A percentile compares a stretch with the other conserved stretches of the same genome.
phyloP scores from a whole-genome alignment of 352 stramenopile species.

The Halophytophthora batemanensis region DNA sequence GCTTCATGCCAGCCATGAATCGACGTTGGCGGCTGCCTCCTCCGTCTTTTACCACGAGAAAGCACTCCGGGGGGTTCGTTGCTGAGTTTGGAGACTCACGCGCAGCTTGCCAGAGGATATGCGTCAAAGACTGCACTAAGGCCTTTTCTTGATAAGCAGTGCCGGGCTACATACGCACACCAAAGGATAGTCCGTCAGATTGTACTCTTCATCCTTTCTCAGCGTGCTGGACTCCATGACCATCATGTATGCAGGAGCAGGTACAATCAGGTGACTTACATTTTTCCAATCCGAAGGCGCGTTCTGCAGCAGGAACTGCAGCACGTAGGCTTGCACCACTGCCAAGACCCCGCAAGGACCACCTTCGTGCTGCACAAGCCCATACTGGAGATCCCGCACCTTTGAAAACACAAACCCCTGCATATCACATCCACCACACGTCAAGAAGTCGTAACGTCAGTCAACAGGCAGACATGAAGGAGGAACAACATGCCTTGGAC shows the following conservation, averaged over 20 bases:
- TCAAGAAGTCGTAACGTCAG: neutral
- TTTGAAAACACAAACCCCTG: slow-evolving; percentile 74
- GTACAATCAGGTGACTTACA: too few species aligned
- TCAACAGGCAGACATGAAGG: slow-evolving; percentile 2
- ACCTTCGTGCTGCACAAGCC: slow-evolving; percentile 91
- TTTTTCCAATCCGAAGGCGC: slow-evolving; percentile 56
- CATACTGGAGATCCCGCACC: slow-evolving; percentile 65
- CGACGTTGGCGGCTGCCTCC: slow-evolving; percentile 13
- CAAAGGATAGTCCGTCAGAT: neutral
- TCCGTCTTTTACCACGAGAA: slow-evolving; percentile 32
- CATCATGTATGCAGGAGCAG: neutral
- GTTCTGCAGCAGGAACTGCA: slow-evolving; percentile 67
- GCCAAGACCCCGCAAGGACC: slow-evolving; percentile 95
- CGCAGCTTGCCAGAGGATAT: slow-evolving; percentile 69
- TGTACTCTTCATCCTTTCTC: slow-evolving; percentile 11
- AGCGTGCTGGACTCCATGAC: slow-evolving; percentile 2
- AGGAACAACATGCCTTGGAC: neutral
- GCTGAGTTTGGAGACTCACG: slow-evolving; percentile 8
- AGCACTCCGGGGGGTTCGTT: slow-evolving; percentile 18
- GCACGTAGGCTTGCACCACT: slow-evolving; percentile 90
- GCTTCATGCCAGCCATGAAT: slow-evolving; percentile 41
- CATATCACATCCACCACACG: slow-evolving; percentile 1
- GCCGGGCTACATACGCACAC: slow-evolving; percentile 27
- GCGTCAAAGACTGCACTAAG: slow-evolving; percentile 44
- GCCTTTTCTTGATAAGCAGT: slow-evolving; percentile 34